A percentile compares a stretch with the other conserved stretches of the same genome.
These are phyloP conservation scores for Dryas drummondii DNA, from an alignment of 306 rosid species.

Conservation along the genomic window DNA sequence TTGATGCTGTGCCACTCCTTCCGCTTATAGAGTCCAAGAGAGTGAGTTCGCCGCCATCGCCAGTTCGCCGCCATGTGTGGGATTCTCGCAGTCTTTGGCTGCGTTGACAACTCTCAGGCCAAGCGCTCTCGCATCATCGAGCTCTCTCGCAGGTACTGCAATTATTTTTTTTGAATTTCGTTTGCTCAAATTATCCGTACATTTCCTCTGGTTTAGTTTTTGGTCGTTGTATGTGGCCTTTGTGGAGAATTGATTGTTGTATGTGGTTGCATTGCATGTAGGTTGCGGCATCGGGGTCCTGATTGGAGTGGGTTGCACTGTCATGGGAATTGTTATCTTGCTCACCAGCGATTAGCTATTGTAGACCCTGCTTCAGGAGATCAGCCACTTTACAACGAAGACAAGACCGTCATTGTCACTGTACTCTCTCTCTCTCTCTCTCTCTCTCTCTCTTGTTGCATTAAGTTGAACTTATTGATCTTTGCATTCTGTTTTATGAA, in stretches of 20 bases:
- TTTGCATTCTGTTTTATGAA: not conserved
- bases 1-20: not conserved
- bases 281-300: slow-evolving; percentile 92
- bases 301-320: slow-evolving; percentile 99
- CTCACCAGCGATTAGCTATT: slow-evolving; percentile 91
- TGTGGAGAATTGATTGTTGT: not conserved
- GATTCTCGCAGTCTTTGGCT: slow-evolving; percentile 85
- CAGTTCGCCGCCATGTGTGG: slow-evolving; percentile 84
- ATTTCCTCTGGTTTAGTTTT: not conserved
- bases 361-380: slow-evolving; percentile 95
- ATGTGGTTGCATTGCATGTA: slow-evolving; percentile 7
- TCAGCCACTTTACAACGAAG: slow-evolving; percentile 91
- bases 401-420: slow-evolving; percentile 75
- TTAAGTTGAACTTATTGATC: not conserved
- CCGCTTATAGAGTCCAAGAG: not conserved
- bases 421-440: slow-evolving; percentile 36
- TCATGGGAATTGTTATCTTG: slow-evolving; percentile 70
- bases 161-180: not conserved
- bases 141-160: slow-evolving; percentile 69
- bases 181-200: not conserved
- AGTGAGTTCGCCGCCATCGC: not conserved
- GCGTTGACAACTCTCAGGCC: slow-evolving; percentile 72
- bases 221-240: not conserved
- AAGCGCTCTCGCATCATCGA: slow-evolving; percentile 88
- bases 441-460: not conserved